Conservation (phyloP, 805 yeast genomes). For the Candida andamanensis region DNA sequence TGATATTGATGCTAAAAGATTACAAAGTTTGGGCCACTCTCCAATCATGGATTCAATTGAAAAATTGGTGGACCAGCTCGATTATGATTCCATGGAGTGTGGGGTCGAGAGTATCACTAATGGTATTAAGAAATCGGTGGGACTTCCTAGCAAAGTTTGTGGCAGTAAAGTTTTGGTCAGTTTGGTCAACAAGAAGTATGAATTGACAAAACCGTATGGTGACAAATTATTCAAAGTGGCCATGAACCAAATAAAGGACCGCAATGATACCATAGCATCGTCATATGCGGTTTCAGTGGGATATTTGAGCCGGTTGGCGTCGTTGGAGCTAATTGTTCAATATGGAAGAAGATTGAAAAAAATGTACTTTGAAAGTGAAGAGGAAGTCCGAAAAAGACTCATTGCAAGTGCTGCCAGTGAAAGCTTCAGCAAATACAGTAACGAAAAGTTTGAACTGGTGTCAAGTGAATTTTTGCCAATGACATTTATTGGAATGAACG, state of each 20-base stretch:
- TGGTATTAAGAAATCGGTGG: constrained; percentile 68
- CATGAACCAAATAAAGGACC: constrained; percentile 55
- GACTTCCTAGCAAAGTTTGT: constrained; percentile 86
- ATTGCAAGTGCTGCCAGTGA: constrained; percentile 60
- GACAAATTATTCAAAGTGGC: constrained; percentile 60
- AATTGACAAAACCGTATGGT: constrained; percentile 45
- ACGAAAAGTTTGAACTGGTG: constrained; percentile 58
- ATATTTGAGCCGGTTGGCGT: constrained; percentile 61
- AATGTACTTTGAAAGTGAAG: constrained; percentile 57
- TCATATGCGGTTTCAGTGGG: constrained; percentile 82
- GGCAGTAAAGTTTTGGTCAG: constrained; percentile 70
- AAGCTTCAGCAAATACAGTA: constrained; percentile 62
- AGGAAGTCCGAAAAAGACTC: constrained; percentile 41
- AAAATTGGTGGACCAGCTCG: constrained; percentile 54
- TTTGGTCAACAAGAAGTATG: constrained; percentile 52
- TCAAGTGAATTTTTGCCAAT: constrained; percentile 69
- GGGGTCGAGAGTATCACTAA: constrained; percentile 46
- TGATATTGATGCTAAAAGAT: constrained; percentile 73
- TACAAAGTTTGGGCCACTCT: constrained; percentile 68
- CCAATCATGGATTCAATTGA: constrained; percentile 90
- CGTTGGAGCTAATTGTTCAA: constrained; percentile 45
- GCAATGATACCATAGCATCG: constrained; percentile 65
- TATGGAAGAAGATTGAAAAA: constrained; percentile 48
- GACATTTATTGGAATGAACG: constrained; percentile 73
- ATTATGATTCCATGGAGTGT: constrained; percentile 42